These are phyloP conservation scores for Blastobotrys robertii DNA, from an alignment of 805 yeast genomes.

Conservation along the genomic window DNA sequence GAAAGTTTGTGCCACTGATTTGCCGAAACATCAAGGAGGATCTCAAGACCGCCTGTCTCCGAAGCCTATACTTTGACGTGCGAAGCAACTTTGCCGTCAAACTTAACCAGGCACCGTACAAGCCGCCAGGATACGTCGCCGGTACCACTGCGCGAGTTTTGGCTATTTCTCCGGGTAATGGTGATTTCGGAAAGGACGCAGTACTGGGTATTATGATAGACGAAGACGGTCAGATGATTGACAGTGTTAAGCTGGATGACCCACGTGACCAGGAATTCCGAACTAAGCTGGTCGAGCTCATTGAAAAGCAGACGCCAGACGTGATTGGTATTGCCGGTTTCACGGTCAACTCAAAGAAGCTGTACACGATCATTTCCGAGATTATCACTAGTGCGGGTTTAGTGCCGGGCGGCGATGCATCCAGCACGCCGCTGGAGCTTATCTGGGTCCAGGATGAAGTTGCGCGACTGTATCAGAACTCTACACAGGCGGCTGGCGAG, in stretches of 20 bases:
- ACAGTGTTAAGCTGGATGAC: conserved; percentile 59
- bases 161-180: conserved; percentile 79
- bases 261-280: conserved; percentile 60
- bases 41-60: conserved; percentile 65
- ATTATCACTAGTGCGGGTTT: conserved; percentile 50
- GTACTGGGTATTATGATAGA: conserved; percentile 72
- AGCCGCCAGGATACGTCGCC: conserved; percentile 63
- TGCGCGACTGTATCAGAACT: conserved; percentile 77
- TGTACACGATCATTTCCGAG: conserved; percentile 43
- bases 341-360: conserved; percentile 57
- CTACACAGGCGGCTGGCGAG: conserved; percentile 64
- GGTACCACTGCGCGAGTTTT: conserved; percentile 83
- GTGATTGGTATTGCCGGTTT: conserved; percentile 86
- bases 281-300: conserved; percentile 48
- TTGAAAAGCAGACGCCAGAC: conserved; percentile 67
- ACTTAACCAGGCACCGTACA: conserved; percentile 88
- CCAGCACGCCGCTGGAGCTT: conserved; percentile 42
- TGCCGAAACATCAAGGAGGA: conserved; percentile 75
- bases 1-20: conserved; percentile 55
- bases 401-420: conserved; percentile 24
- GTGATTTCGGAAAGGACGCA: conserved; percentile 72
- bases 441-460: conserved; percentile 89
- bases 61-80: conserved; percentile 55
- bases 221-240: conserved; percentile 70
- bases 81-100: conserved; percentile 60